Base-by-base conservation (phyloP, 2,329 filamentous ascomycete genomes). In the Monilinia fructicola region DNA sequence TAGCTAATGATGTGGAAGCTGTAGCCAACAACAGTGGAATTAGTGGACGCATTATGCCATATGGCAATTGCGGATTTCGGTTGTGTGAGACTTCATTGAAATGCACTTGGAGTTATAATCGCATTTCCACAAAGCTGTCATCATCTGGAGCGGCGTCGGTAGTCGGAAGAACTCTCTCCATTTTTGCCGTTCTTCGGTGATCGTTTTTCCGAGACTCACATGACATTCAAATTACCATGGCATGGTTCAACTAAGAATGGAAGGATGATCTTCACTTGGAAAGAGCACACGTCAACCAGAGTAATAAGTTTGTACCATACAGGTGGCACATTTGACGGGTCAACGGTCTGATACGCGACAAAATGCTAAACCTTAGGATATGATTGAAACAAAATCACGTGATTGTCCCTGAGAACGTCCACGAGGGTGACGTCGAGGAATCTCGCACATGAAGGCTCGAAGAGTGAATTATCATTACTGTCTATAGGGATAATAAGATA, bases 1-100 rank as follows among this genome's bases (percentile, higher is more conserved):
- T 84, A 56, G 83, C 84, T 67, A 83, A 77, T 65, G 79, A 80
- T 59, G 82, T 46, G 56, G 71, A 67, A 67, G 69, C 66, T 64
- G 68, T 69, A 65, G 71, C 72, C 68, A 76, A 66, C 40, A 76
- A 68, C 65, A 70, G 71, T 66, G 69, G 18, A 70, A 73, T 71
- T 58, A 72, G 28, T 69, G 58, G 68, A 67, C 68, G 74, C 75
- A 77, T 77, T 66, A 65, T 76, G 73, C 72, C 74, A 74, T 74
- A 72, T 70, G 73, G 73, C 69, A 73, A 68, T 69, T 67, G 67
- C 60, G 64, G 59, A 50, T 21, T 48, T 56, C 53, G 56, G 53
- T 28, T 65, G 26, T 48, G 59, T 40, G 65, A 35, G 52, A 55
- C 26, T 66, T 69, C 68, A 68, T 68, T 42, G 46, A 65, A 16